These are phyloP conservation scores for Pseudozyma hubeiensis DNA, from an alignment of 1,284 basidiomycete genomes.

Conservation along the genomic window DNA sequence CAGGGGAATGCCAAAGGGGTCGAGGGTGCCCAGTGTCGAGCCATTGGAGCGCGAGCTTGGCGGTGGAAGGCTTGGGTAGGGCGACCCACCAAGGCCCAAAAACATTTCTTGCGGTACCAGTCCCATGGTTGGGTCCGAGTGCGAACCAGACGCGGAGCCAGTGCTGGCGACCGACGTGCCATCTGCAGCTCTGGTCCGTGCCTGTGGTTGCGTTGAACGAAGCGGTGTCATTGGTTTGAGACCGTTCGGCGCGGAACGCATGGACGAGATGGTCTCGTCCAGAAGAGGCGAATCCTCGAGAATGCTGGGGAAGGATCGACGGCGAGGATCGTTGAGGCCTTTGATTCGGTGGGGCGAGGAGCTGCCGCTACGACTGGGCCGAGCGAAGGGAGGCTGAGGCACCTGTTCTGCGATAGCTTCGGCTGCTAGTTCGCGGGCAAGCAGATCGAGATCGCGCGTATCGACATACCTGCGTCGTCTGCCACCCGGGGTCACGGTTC, in stretches of 20 bases:
- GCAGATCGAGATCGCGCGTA: constrained; percentile 56
- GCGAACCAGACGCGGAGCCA: constrained; percentile 1
- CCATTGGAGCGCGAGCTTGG: constrained; percentile 1
- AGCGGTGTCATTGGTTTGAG: constrained; percentile 42
- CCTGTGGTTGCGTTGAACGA: constrained; percentile 1
- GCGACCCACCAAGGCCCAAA: constrained; percentile 53
- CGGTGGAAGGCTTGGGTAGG: constrained; percentile 48
- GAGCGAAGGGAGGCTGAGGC: constrained; percentile 39
- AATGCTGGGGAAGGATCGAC: constrained; percentile 50
- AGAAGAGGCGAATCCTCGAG: constrained; percentile 41
- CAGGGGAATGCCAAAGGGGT: constrained; percentile 56
- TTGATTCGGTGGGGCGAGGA: constrained; percentile 45
- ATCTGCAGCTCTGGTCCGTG: constrained; percentile 7
- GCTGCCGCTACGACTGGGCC: constrained; percentile 42
- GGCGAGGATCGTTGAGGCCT: constrained; percentile 37
- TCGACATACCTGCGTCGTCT: constrained; percentile 50
- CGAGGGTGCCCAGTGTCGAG: constrained; percentile 19
- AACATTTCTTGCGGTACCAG: constrained; percentile 53
- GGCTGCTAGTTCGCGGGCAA: constrained; percentile 59
- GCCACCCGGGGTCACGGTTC: constrained; percentile 32
- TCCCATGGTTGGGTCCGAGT: constrained; percentile 26
- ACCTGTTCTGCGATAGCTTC: constrained; percentile 50
- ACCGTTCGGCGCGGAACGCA: constrained; percentile 5
- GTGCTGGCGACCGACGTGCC: not conserved
- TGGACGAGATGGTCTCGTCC: constrained; percentile 22